Percentiles rank a stretch among this genome's conserved stretches.
These are phyloP conservation scores for Ogataea naganishii DNA, from an alignment of 805 yeast genomes.

Conservation along the genomic window DNA sequence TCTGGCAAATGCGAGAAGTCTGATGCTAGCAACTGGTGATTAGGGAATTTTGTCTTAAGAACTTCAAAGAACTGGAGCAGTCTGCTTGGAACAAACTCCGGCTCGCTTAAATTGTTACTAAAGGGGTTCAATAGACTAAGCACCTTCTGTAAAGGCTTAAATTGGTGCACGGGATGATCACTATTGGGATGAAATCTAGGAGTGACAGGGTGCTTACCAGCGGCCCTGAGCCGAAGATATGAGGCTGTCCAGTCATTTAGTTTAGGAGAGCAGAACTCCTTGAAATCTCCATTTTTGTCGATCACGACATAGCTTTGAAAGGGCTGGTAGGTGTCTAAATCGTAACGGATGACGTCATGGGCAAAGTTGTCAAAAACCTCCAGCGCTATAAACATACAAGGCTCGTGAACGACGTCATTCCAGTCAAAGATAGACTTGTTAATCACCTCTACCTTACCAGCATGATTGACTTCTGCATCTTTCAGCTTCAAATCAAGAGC, in stretches of 20 bases:
- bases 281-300: conserved; percentile 66
- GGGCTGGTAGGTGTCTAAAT: conserved; percentile 55
- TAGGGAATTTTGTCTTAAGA: conserved; percentile 58
- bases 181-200: conserved; percentile 15
- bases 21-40: conserved; percentile 64
- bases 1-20: conserved; percentile 56
- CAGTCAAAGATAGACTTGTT: conserved; percentile 74
- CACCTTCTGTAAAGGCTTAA: conserved; percentile 29
- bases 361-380: conserved; percentile 82
- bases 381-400: conserved; percentile 69
- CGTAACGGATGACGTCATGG: conserved; percentile 75
- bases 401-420: conserved; percentile 49
- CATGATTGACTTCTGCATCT: conserved; percentile 35
- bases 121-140: conserved; percentile 53
- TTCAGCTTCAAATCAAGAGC: conserved; percentile 14
- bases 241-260: conserved; percentile 47
- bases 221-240: conserved; percentile 48
- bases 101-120: conserved; percentile 55
- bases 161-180: conserved; percentile 56
- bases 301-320: conserved; percentile 71
- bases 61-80: conserved; percentile 56
- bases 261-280: conserved; percentile 59
- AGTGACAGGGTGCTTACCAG: conserved; percentile 29
- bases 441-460: conserved; percentile 50
- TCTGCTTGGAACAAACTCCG: conserved; percentile 80